Conservation (phyloP, 306 rosid species). For the Malus asiatica region DNA sequence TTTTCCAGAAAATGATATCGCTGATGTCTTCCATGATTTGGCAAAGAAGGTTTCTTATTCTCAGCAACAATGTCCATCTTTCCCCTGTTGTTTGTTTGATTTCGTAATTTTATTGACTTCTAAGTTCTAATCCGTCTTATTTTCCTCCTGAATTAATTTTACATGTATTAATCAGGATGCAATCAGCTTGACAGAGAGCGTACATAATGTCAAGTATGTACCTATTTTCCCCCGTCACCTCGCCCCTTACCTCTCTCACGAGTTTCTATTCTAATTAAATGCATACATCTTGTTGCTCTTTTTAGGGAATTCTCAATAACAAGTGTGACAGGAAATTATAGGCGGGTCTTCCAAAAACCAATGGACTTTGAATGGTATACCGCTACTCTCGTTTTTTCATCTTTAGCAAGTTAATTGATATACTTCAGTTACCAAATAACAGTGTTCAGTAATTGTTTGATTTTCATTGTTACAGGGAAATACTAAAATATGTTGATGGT, state of each 20-base stretch:
- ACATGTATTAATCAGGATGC: constrained; percentile 47
- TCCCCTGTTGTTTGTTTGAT: not conserved
- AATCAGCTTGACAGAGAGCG: constrained; percentile 51
- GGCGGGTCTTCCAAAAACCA: constrained; percentile 84
- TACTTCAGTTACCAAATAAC: not conserved
- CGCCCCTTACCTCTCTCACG: not conserved
- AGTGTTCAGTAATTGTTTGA: not conserved
- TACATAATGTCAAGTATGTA: constrained; percentile 70
- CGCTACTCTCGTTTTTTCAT: not conserved
- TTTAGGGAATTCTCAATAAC: constrained; percentile 90
- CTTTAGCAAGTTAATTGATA: not conserved
- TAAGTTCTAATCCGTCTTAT: not conserved
- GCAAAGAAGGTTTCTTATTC: constrained; percentile 53
- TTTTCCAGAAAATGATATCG: constrained; percentile 64
- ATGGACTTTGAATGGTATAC: constrained; percentile 66
- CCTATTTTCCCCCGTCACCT: not conserved
- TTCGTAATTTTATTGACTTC: not conserved
- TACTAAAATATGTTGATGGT: constrained; percentile 59
- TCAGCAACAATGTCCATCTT: not conserved
- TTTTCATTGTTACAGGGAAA: constrained; percentile 52
- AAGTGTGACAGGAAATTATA: constrained; percentile 75
- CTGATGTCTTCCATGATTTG: constrained; percentile 68
- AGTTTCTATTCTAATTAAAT: constrained; percentile 6
- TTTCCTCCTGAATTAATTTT: constrained; percentile 10
- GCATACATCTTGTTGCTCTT: not conserved